Evolutionary conservation across 2,329 filamentous ascomycete genomes (phyloP), one percentile per base, ranked within the genome.

Genomic region (Fusarium sambucinum): DNA sequence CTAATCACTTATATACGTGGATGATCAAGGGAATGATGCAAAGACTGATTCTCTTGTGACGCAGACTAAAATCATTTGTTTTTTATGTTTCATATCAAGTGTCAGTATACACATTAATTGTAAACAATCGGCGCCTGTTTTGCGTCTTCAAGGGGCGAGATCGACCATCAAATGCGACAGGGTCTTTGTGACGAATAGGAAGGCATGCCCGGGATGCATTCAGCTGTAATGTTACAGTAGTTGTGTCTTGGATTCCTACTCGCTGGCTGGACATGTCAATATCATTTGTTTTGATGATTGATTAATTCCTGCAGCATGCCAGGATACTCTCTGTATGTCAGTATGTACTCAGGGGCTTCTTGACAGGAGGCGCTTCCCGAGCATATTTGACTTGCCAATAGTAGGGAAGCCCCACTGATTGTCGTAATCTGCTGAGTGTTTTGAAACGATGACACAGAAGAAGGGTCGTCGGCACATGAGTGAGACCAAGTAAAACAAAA

Each of bases 211-310:
- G 30, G 66, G 66, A 63, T 68, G 30, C 42, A 51, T 35, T 68
- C 65, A 61, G 65, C 60, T 66, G 62, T 57, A 56, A 70, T 68
- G 63, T 62, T 60, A 55, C 55, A 59, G 32, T 16, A 50, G 44
- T 54, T 19, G 51, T 51, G 42, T 29, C 19, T 47, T 29, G 35
- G 33, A 45, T 37, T 55, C 40, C 50, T 50, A 56, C 46, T 50
- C 29, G 50, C 23, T 46, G 45, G 33, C 47, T 21, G 51, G 17
- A 23, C 16, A 29, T 55, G 30, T 40, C 25, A 16, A 19, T 19
- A 29, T 30, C 7, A 44, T 27, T 50, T 38, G 23, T 38, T 38
- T 38, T 50, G 47, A 21, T 38, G 23, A 19, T 23, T 35, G 48
- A 38, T 55, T 21, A 27, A 65, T 40, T 59, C 40, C 30, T 41